Percentiles rank a stretch among this genome's conserved stretches.
Conservation (phyloP, 345 rosid genomes). For the Murraya koenigii region DNA sequence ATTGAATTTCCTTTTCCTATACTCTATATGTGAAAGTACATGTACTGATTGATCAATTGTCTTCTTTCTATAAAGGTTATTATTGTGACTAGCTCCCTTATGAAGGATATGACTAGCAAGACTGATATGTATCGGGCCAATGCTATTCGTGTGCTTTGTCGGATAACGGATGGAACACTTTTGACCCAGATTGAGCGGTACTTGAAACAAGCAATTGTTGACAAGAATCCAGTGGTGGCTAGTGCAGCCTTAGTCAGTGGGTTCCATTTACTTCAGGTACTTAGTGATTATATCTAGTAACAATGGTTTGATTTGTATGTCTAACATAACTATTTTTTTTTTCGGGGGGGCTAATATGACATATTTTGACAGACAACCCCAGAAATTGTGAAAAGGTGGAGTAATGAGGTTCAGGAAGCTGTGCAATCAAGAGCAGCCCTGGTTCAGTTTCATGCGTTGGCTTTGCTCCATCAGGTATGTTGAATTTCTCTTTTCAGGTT, state of each 20-base stretch:
- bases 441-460: slow-evolving; percentile 96
- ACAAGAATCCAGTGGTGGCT: slow-evolving; percentile 96
- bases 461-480: slow-evolving; percentile 81
- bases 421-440: slow-evolving; percentile 95
- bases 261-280: slow-evolving; percentile 91
- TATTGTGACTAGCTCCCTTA: slow-evolving; percentile 94
- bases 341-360: background rate
- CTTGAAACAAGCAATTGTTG: slow-evolving; percentile 97
- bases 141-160: slow-evolving; percentile 97
- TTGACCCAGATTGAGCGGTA: slow-evolving; percentile 92
- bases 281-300: background rate
- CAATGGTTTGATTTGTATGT: background rate
- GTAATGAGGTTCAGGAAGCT: slow-evolving; percentile 99
- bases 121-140: slow-evolving; percentile 97
- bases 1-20: slow-evolving; percentile 1
- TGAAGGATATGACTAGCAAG: slow-evolving; percentile 99
- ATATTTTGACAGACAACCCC: slow-evolving; percentile 59
- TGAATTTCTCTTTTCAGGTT: slow-evolving; percentile 6
- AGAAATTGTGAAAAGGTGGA: slow-evolving; percentile 96
- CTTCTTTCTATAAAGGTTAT: slow-evolving; percentile 53
- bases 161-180: slow-evolving; percentile 88
- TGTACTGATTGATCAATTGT: slow-evolving; percentile 21
- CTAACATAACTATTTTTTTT: background rate
- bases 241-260: slow-evolving; percentile 99
- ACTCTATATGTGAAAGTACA: background rate